Evolutionary conservation across 306 rosid species (phyloP), one percentile per base, ranked within the genome.

Genomic region (Citrullus colocynthis): DNA sequence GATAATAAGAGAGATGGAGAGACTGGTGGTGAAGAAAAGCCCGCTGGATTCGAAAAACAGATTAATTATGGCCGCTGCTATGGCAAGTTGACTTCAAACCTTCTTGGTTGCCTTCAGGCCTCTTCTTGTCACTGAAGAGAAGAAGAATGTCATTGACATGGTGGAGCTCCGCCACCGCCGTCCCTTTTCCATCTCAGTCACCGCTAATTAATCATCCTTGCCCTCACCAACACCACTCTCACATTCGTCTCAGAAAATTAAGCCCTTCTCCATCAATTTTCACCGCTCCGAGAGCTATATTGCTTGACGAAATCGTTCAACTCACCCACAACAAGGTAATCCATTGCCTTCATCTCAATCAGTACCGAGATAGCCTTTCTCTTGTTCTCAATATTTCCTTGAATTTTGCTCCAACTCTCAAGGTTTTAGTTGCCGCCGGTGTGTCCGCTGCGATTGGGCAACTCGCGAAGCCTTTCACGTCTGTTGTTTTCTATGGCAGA

Each of bases 381-480:
- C 37, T 45, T 44, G 21, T 28, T 12, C 9, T 70, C 39, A 70
- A 76, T 34, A 15, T 39, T 28, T 17, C 39, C 16, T 28, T 42
- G 14, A 54, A 20, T 48, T 62, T 78, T 0, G 2, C 54, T 41
- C 34, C 34, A 5, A n/a, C 56, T 51, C 8, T 18, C 6, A 74
- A 94, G 97, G 96, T 92, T 79, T 85, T 92, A 86, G 78, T 88
- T 79, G 95, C 96, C 20, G 98, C 96, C 62, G 87, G 80, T 44
- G 84, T 83, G 78, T 91, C 96, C 59, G 86, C 82, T 72, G 84
- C 85, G 10, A 81, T 94, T 79, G 97, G 98, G 80, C 97, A 94
- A 86, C 83, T 94, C 60, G 85, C 89, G 42, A 94, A 94, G 90
- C 98, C 97, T 12, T 82, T 90, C 76, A 79, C 90, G 77, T 87